Percentiles rank a stretch among this genome's conserved stretches.
Evolutionary conservation across 2,329 filamentous ascomycete genomes (phyloP).

Genomic region (Hyphodiscus sp.): DNA sequence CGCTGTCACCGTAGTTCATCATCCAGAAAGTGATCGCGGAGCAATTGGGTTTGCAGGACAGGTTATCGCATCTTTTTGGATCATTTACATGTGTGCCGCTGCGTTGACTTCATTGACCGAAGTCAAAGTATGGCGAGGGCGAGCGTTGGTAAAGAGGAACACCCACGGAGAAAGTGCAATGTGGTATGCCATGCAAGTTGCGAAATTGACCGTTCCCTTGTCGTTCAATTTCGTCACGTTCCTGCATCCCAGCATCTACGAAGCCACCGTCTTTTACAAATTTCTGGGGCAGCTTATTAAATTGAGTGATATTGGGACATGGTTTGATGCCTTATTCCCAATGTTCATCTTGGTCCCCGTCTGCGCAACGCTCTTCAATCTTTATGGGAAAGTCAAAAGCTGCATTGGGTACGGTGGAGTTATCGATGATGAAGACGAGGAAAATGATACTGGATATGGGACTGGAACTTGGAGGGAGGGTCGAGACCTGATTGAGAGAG

Average conservation of each 20-base stretch:
- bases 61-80: conserved; percentile 76
- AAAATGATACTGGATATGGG: conserved; percentile 59
- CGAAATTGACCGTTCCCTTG: conserved; percentile 84
- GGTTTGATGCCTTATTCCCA: conserved; percentile 86
- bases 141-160: conserved; percentile 81
- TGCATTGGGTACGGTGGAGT: conserved; percentile 69
- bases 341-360: conserved; percentile 83
- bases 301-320: conserved; percentile 72
- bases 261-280: conserved; percentile 74
- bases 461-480: conserved; percentile 88
- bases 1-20: conserved; percentile 48
- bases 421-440: conserved; percentile 67
- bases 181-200: conserved; percentile 92
- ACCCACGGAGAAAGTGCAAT: conserved; percentile 91
- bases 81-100: conserved; percentile 92
- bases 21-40: conserved; percentile 59
- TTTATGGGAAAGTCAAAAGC: conserved; percentile 77
- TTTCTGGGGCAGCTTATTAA: conserved; percentile 82
- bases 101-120: conserved; percentile 83
- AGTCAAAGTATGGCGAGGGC: conserved; percentile 95
- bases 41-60: conserved; percentile 84
- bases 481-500: conserved; percentile 80
- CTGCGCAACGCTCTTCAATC: conserved; percentile 75
- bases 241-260: conserved; percentile 64
- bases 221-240: conserved; percentile 97